Evolutionary conservation across 106 monocot species (phyloP).

Genomic region (Dioscorea zingiberensis): DNA sequence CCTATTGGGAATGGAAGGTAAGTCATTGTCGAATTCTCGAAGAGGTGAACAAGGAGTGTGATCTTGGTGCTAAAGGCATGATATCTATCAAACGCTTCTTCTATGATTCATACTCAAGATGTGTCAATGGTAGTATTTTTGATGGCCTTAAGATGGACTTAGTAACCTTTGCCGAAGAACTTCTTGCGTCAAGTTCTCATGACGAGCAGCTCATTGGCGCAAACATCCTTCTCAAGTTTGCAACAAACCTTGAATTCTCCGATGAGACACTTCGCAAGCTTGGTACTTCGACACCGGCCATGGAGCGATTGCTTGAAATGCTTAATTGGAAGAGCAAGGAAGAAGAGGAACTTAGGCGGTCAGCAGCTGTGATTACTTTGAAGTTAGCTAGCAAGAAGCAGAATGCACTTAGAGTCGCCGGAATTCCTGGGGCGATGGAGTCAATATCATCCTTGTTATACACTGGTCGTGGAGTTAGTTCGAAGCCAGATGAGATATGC

Average conservation of each 20-base stretch:
- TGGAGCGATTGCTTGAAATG: constrained; percentile 82
- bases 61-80: constrained; percentile 33
- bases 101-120: constrained; percentile 71
- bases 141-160: constrained; percentile 90
- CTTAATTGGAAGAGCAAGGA: constrained; percentile 67
- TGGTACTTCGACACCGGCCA: constrained; percentile 37
- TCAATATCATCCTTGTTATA: constrained; percentile 68
- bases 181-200: constrained; percentile 39
- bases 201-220: constrained; percentile 84
- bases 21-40: constrained; percentile 34
- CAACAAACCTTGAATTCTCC: constrained; percentile 22
- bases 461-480: constrained; percentile 1
- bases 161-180: constrained; percentile 66
- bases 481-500: constrained; percentile 4
- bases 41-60: constrained; percentile 43
- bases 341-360: constrained; percentile 48
- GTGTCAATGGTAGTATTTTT: constrained; percentile 76
- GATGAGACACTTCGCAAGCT: constrained; percentile 55
- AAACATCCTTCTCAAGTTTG: constrained; percentile 48
- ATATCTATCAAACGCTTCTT: constrained; percentile 64
- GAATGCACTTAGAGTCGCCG: constrained; percentile 61
- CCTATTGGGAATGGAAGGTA: constrained; percentile 76
- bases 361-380: constrained; percentile 51
- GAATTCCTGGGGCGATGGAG: constrained; percentile 77
- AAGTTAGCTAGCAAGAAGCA: constrained; percentile 76